These are phyloP conservation scores for Basipetospora chlamydospora DNA, from an alignment of 2,329 filamentous ascomycete genomes.

Conservation along the genomic window DNA sequence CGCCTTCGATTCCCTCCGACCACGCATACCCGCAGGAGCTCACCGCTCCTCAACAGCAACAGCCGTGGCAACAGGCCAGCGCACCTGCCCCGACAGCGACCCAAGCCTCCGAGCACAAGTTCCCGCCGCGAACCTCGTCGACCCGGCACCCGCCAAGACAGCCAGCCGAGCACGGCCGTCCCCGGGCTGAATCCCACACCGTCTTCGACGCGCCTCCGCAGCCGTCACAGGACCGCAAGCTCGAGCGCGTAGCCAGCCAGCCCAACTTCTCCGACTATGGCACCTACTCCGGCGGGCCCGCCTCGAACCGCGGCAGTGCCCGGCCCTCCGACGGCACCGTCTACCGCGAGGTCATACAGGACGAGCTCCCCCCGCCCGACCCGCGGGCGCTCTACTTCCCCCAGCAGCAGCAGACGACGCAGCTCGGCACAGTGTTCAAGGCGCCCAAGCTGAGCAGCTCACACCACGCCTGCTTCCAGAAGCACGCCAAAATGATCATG, in stretches of 20 bases:
- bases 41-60: slow-evolving; percentile 7
- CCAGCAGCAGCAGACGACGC: slow-evolving; percentile 12
- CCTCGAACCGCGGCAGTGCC: slow-evolving; percentile 19
- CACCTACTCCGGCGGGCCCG: slow-evolving; percentile 13
- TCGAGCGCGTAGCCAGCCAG: slow-evolving; percentile 3
- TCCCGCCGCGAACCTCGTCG: slow-evolving; percentile 20
- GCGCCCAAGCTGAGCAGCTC: slow-evolving; percentile 28
- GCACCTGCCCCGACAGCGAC: too few relatives aligned
- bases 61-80: too few relatives aligned
- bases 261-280: slow-evolving; percentile 6
- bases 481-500: slow-evolving; percentile 32
- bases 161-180: slow-evolving; percentile 1
- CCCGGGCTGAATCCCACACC: neutral
- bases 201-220: slow-evolving; percentile 3
- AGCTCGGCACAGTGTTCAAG: slow-evolving; percentile 20
- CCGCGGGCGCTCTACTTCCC: slow-evolving; percentile 24
- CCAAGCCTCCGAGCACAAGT: slow-evolving; percentile 14
- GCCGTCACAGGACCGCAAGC: slow-evolving; percentile 3
- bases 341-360: slow-evolving; percentile 24
- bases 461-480: slow-evolving; percentile 31
- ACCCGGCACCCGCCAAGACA: slow-evolving; percentile 9
- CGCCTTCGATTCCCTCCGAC: slow-evolving; percentile 10
- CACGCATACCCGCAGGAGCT: neutral
- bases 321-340: slow-evolving; percentile 22
- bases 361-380: slow-evolving; percentile 18